Base-by-base conservation (phyloP, 2,329 filamentous ascomycete genomes). In the Aspergillus glaucus region DNA sequence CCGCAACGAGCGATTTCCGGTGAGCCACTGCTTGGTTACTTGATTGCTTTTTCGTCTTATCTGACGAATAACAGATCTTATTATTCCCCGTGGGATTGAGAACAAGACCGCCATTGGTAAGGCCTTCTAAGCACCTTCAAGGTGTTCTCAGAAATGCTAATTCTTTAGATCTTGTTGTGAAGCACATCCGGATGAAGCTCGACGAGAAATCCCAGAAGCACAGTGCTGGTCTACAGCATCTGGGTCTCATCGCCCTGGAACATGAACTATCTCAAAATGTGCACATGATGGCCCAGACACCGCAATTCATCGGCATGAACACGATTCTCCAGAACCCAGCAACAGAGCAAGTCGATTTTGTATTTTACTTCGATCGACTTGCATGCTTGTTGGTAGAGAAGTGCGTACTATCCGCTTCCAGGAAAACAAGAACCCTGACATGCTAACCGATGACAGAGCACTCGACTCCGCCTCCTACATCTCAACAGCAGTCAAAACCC, bases 341-440 rank as follows among this genome's bases (percentile, higher is more conserved):
- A 43, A 92, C 89, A 0, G 75, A 79, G 6, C 80, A 88, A 39
- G 92, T 95, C 64, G 91, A 97, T 59, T 97, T 96, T 65, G 88
- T 95, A 53, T 97, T 97, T 70, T 97, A 97, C 70, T 96, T 97
- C 67, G 90, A 98, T 69, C 82, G 93, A 34, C 75, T 97, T 34
- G 83, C 88, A 2, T 82, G 87, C n/a, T 75, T 96, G 46, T 76
- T 97, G 22, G 81, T 97, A 43, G 92, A 97, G 68, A 79, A 72
- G 62, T 78, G 71, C 46, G 55, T 50, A 14, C 17, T 6, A 45
- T 45, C n/a, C 22, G 5, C 22, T 22, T 22, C 22, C 22, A 22
- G 22, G 5, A 6, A 22, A 22, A 22, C 22, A 22, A 22, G 6
- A 22, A 6, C 6, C 22, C 22, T 22, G 22, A 4, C 8, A 30